Percentiles rank a stretch among this genome's conserved stretches.
phyloP scores from a whole-genome alignment of 2,329 filamentous ascomycete genomes.

The Cordyceps javanica region DNA sequence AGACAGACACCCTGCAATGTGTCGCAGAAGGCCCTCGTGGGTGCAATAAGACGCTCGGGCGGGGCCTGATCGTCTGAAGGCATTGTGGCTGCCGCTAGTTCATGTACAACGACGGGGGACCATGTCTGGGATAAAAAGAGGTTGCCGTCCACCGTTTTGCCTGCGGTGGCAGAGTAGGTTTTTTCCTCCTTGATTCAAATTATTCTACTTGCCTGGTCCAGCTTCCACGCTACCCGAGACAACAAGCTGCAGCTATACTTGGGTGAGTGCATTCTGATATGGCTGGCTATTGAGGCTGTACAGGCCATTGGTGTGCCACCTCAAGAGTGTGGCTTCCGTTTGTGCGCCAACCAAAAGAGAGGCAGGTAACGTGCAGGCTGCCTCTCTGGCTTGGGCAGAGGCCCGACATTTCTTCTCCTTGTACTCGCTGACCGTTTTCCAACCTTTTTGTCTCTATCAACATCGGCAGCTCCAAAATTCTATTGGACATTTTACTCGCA shows the following conservation, averaged over 20 bases:
- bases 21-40: conserved; percentile 7
- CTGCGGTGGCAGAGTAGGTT: background rate
- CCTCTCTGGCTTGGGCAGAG: conserved; percentile 3
- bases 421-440: background rate
- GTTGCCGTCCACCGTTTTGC: background rate
- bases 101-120: background rate
- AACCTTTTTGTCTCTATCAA: conserved; percentile 1
- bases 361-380: conserved; percentile 7
- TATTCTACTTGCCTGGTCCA: background rate
- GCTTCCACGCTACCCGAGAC: background rate
- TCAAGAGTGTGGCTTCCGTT: conserved; percentile 1
- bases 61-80: conserved; percentile 2
- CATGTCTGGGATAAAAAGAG: background rate
- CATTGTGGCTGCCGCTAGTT: conserved; percentile 1
- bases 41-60: background rate
- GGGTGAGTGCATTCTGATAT: conserved; percentile 2
- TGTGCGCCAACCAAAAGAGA: background rate
- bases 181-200: background rate
- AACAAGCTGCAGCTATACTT: background rate
- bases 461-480: conserved; percentile 4
- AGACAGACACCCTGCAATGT: background rate
- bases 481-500: conserved; percentile 7
- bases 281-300: background rate
- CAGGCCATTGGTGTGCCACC: background rate
- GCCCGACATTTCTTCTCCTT: conserved; percentile 3